These are phyloP conservation scores for Botrytis medusae DNA, from an alignment of 2,329 filamentous ascomycete genomes.

Conservation along the genomic window DNA sequence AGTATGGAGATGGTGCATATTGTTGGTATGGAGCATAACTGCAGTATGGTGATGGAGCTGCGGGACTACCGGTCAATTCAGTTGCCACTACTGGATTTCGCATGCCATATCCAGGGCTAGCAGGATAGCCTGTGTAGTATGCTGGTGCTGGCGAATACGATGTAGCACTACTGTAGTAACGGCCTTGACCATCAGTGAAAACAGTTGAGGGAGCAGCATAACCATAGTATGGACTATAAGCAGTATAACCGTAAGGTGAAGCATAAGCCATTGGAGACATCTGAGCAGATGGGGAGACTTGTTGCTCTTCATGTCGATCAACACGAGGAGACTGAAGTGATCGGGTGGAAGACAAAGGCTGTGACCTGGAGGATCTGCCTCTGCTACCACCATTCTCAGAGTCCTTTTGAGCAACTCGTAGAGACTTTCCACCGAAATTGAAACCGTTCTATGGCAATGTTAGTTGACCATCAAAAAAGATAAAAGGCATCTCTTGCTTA, in stretches of 20 bases:
- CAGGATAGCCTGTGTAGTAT: slow-evolving; percentile 29
- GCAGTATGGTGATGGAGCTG: slow-evolving; percentile 25
- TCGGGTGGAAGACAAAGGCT: slow-evolving; percentile 16
- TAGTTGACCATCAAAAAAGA: not conserved
- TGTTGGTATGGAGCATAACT: slow-evolving; percentile 27
- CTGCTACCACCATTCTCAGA: slow-evolving; percentile 29
- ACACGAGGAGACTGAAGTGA: slow-evolving; percentile 28
- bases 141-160: slow-evolving; percentile 24
- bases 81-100: slow-evolving; percentile 16
- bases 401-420: slow-evolving; percentile 39
- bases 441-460: slow-evolving; percentile 31
- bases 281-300: slow-evolving; percentile 24
- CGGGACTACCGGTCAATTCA: slow-evolving; percentile 25
- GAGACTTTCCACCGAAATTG: slow-evolving; percentile 30
- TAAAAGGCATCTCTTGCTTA: slow-evolving; percentile 22
- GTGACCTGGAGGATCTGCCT: slow-evolving; percentile 19
- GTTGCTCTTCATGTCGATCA: slow-evolving; percentile 23
- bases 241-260: slow-evolving; percentile 25
- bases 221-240: slow-evolving; percentile 24
- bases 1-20: slow-evolving; percentile 25
- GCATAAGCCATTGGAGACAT: slow-evolving; percentile 27
- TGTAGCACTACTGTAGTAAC: slow-evolving; percentile 27
- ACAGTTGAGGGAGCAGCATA: slow-evolving; percentile 19
- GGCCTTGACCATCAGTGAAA: slow-evolving; percentile 29
- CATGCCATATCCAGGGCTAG: slow-evolving; percentile 24